Base-by-base conservation (phyloP, 768 basidiomycete genomes). In the Psilocybe sp. region DNA sequence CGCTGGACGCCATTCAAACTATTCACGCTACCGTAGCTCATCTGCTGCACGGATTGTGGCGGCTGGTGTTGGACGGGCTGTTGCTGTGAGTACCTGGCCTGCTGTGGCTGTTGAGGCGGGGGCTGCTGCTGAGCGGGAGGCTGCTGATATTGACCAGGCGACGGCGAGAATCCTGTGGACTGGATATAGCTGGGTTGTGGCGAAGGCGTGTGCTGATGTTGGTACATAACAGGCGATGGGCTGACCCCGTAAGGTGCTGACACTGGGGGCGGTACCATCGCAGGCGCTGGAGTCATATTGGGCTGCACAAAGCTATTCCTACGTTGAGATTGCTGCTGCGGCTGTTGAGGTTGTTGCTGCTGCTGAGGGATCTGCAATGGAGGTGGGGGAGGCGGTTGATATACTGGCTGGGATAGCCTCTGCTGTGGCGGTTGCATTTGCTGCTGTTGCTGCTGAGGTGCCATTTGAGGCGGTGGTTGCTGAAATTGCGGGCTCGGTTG, bases 161-260 rank as follows among this genome's bases (percentile, higher is more conserved):
- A 28, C 4, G 23, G 23, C 7, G 23, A 28, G 23, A 28, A 28
- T 28, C 23, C 23, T 3, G 23, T 28, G 23, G 64, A 65, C 23
- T 61, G 69, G 8, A 58, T 55, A 52, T 71, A 72, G 50, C 53
- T 58, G 2, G 72, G 65, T 44, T 71, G 72, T 12, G 66, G 67
- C 43, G 69, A 69, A 3, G 69, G 67, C 1, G 63, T 58, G 47
- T 70, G 49, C 28, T 50, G 23, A 28, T 28, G 23, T 28, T 28
- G 76, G 41, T 71, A 76, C 55, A 71, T 60, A 13, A 64, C 60
- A n/a, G 70, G 66, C 20, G 72, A 65, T 14, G 74, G 64, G 32
- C 72, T 65, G 32, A 69, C 67, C 15, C 65, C 67, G 55, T 75
- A 74, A 5, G 58, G 68, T 33, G 68, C 66, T 10, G 63, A 67